Evolutionary conservation across 2,329 filamentous ascomycete species (phyloP).

Genomic region (Tolypocladium paradoxum): DNA sequence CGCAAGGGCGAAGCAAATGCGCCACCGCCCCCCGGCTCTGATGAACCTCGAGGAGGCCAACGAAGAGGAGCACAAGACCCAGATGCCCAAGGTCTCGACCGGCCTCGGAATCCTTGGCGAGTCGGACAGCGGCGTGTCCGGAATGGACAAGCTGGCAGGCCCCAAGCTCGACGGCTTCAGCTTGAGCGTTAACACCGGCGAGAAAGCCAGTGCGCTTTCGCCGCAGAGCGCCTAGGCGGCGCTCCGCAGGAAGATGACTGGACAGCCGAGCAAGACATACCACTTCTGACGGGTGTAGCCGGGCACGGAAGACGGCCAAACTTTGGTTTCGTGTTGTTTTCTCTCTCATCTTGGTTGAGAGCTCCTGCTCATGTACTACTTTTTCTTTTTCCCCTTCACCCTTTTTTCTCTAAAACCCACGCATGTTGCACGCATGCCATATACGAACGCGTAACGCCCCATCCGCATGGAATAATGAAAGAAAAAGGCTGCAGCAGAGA

Average conservation of each 20-base stretch:
- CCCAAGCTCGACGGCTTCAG: slow-evolving; percentile 23
- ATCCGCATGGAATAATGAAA: background rate
- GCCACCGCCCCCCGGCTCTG: slow-evolving; percentile 78
- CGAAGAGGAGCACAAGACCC: slow-evolving; percentile 16
- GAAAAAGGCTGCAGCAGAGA: background rate
- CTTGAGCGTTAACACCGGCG: slow-evolving; percentile 15
- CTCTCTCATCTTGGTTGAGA: background rate
- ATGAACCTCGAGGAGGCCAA: slow-evolving; percentile 52
- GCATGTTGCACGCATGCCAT: background rate
- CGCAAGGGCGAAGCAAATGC: slow-evolving; percentile 76
- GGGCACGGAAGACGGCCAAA: background rate
- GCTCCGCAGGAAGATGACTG: slow-evolving; percentile 7
- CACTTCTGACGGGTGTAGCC: background rate
- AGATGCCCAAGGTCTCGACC: slow-evolving; percentile 16
- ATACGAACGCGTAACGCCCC: background rate
- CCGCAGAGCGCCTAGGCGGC: slow-evolving; percentile 20
- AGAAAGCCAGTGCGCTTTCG: slow-evolving; percentile 11
- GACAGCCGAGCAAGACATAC: slow-evolving; percentile 1
- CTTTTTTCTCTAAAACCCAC: background rate
- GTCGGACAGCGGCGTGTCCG: slow-evolving; percentile 31
- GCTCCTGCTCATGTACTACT: background rate
- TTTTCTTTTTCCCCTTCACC: background rate
- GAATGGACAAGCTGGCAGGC: slow-evolving; percentile 27
- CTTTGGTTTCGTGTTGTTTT: background rate
- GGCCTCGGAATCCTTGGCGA: slow-evolving; percentile 34